Percentiles rank a stretch among this genome's conserved stretches.
phyloP scores from a whole-genome alignment of 352 stramenopile genomes.

The Phytophthora litchii region DNA sequence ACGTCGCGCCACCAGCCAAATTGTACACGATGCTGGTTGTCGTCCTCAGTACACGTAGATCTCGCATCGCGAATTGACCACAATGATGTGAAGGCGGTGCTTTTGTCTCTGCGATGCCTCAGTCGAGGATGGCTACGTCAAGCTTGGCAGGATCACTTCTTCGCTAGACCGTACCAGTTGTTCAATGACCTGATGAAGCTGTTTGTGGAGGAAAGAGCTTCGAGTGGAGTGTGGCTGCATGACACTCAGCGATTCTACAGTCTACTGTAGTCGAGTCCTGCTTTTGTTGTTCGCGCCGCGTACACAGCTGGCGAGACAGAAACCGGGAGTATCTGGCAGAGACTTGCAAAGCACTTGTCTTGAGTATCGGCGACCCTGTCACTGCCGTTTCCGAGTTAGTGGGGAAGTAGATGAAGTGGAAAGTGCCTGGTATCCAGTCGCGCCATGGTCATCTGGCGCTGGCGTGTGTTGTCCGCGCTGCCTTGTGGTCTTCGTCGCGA shows the following conservation, averaged over 20 bases:
- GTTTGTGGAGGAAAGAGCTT: conserved; percentile 17
- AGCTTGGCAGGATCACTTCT: no score
- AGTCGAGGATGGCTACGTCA: no score
- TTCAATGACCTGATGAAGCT: not conserved
- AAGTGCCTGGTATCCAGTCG: conserved; percentile 33
- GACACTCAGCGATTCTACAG: no score
- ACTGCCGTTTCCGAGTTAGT: conserved; percentile 30
- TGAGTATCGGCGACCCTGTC: conserved; percentile 20
- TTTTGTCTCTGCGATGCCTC: no score
- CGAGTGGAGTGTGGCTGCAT: not conserved
- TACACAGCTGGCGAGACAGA: conserved; percentile 24
- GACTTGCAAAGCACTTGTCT: conserved; percentile 1
- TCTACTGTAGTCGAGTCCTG: conserved; percentile 5
- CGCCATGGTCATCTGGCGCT: conserved; percentile 26
- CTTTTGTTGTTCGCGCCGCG: conserved; percentile 26
- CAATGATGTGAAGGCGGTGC: no score
- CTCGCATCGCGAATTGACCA: no score
- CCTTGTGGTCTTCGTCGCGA: conserved; percentile 17
- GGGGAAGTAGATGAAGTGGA: conserved; percentile 9
- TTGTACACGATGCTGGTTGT: not conserved
- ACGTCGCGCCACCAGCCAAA: not conserved
- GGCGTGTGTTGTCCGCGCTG: conserved; percentile 6
- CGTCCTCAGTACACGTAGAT: no score
- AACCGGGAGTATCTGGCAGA: conserved; percentile 6
- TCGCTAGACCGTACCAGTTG: no score